A percentile compares a stretch with the other conserved stretches of the same genome.
Evolutionary conservation across 805 yeast genomes (phyloP).

Genomic region (Wickerhamiella vanderwaltii): DNA sequence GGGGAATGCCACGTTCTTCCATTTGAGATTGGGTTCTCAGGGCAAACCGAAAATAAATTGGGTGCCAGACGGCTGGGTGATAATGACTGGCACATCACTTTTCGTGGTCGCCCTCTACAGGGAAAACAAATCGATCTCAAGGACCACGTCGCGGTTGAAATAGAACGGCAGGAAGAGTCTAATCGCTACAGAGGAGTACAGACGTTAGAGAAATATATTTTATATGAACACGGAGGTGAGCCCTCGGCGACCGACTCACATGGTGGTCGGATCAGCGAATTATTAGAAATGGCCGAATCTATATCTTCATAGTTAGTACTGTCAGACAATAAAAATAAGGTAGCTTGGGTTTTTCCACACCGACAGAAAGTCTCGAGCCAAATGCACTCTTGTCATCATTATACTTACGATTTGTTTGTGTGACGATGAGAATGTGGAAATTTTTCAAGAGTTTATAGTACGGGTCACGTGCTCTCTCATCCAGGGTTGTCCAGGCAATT

Average conservation of each 20-base stretch:
- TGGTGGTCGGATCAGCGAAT: slow-evolving; percentile 15
- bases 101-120: slow-evolving; percentile 19
- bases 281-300: slow-evolving; percentile 4
- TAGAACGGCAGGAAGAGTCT: slow-evolving; percentile 13
- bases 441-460: neutral
- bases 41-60: slow-evolving; percentile 15
- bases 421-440: neutral
- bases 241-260: slow-evolving; percentile 3
- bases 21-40: slow-evolving; percentile 15
- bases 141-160: slow-evolving; percentile 17
- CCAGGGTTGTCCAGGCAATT: too few species aligned
- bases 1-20: slow-evolving; percentile 18
- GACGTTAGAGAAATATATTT: slow-evolving; percentile 6
- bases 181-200: slow-evolving; percentile 10
- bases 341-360: slow-evolving; percentile 99
- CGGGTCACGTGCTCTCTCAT: slow-evolving; percentile 6
- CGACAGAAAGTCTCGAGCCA: slow-evolving; percentile 97
- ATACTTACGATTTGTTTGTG: slow-evolving; percentile 22
- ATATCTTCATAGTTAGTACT: slow-evolving; percentile 18
- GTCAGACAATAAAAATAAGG: slow-evolving; percentile 68
- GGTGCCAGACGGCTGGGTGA: slow-evolving; percentile 6
- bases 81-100: slow-evolving; percentile 1
- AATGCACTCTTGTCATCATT: slow-evolving; percentile 97
- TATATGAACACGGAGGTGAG: slow-evolving; percentile 9
- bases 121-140: slow-evolving; percentile 17